Conservation (phyloP, 208 protist species). For the Acanthamoeba triangularis region DNA sequence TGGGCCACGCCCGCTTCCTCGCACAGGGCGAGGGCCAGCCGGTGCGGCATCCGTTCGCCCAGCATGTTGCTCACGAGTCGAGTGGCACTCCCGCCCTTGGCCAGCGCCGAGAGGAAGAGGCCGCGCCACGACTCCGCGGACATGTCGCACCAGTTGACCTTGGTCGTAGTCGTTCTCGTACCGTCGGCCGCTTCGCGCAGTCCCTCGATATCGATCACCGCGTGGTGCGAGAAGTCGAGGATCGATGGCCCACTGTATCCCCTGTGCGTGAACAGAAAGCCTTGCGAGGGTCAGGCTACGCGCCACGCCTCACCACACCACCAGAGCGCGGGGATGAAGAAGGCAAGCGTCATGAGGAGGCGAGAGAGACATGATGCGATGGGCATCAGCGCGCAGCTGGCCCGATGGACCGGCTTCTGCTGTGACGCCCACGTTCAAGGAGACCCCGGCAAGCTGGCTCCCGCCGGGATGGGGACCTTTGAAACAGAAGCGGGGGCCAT, state of each 20-base stretch:
- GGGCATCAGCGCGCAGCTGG: neutral
- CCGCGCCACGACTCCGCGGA: neutral
- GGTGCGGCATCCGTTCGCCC: conserved; percentile 18
- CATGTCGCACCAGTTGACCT: conserved; percentile 57
- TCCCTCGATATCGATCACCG: conserved; percentile 6
- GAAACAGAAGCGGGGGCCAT: neutral
- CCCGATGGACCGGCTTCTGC: neutral
- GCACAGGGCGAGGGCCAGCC: conserved; percentile 37
- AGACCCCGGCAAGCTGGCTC: conserved; percentile 6
- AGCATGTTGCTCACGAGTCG: conserved; percentile 45
- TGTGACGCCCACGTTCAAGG: conserved; percentile 33
- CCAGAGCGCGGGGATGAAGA: neutral
- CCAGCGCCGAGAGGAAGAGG: neutral
- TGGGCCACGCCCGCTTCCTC: neutral
- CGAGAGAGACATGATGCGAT: neutral
- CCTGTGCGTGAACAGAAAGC: conserved; percentile 79
- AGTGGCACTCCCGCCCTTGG: neutral
- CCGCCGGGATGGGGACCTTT: neutral
- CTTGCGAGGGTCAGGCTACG: neutral
- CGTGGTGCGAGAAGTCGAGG: conserved; percentile 74
- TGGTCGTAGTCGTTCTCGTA: neutral
- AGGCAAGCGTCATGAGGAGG: neutral
- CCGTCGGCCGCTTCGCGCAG: neutral
- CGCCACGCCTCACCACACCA: neutral
- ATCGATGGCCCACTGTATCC: conserved; percentile 76